phyloP scores from a whole-genome alignment of 2,329 filamentous ascomycete species.

The Phialophora expanda region DNA sequence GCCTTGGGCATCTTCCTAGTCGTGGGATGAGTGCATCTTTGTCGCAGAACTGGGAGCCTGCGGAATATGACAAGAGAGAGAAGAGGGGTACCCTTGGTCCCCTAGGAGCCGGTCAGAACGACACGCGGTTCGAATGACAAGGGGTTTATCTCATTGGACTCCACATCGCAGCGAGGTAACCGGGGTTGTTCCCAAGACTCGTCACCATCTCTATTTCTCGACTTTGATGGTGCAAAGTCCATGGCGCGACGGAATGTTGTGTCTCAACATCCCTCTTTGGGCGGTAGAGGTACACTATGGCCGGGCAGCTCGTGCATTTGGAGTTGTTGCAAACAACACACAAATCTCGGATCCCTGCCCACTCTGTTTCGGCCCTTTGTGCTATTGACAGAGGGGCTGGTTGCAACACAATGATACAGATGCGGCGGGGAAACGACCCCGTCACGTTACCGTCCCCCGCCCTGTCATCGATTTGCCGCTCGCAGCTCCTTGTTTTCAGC shows the following conservation, averaged over 20 bases:
- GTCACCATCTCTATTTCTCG: background rate
- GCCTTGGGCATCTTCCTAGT: slow-evolving; percentile 28
- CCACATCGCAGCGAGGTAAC: background rate
- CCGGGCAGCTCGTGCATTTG: background rate
- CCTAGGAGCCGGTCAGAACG: slow-evolving; percentile 4
- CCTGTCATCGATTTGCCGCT: background rate
- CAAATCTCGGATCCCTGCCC: background rate
- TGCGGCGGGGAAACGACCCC: background rate
- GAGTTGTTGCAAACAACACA: background rate
- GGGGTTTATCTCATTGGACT: background rate
- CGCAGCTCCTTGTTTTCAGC: background rate
- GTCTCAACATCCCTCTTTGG: background rate
- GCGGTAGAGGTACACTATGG: background rate
- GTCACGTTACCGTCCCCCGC: background rate
- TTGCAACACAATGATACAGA: too few relatives aligned
- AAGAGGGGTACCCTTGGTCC: background rate
- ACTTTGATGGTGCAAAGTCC: background rate
- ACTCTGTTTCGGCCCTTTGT: background rate
- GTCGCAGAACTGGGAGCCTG: background rate
- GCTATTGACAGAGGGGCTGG: background rate
- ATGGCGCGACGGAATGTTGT: background rate
- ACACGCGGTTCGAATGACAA: slow-evolving; percentile 3
- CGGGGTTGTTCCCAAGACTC: background rate
- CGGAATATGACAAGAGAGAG: background rate
- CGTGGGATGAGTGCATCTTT: background rate